Conservation (phyloP, 306 rosid genomes). For the Gillenia trifoliata region DNA sequence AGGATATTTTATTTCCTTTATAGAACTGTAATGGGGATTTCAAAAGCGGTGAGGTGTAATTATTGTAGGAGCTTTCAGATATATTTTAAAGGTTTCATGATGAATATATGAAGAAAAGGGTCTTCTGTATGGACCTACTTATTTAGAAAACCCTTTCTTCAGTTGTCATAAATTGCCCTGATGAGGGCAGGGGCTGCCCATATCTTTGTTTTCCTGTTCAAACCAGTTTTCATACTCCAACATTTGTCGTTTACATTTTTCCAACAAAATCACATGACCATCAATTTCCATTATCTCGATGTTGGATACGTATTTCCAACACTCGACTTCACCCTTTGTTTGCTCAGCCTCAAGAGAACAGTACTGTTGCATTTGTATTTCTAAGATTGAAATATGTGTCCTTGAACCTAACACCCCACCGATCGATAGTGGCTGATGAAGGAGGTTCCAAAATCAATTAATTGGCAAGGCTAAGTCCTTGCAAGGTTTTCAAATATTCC, state of each 20-base stretch:
- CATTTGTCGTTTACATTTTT: too few relatives aligned
- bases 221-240: too few relatives aligned
- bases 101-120: slow-evolving; percentile 30
- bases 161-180: too few relatives aligned
- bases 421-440: not conserved
- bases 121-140: slow-evolving; percentile 44
- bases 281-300: too few relatives aligned
- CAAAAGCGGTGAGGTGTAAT: not conserved
- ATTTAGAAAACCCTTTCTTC: slow-evolving; percentile 29
- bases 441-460: not conserved
- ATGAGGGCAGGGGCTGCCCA: too few relatives aligned
- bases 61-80: slow-evolving; percentile 30
- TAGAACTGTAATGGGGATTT: not conserved
- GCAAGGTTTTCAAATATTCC: too few relatives aligned
- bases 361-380: not conserved
- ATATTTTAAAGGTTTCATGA: slow-evolving; percentile 30
- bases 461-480: too few relatives aligned
- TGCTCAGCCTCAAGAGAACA: not conserved
- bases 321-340: not conserved
- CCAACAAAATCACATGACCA: too few relatives aligned
- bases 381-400: not conserved
- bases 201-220: too few relatives aligned
- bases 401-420: not conserved
- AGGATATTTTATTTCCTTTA: not conserved
- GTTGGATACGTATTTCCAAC: too few relatives aligned